Evolutionary conservation across 2,329 filamentous ascomycete genomes (phyloP).

Genomic region (Pestalotiopsis sp.): DNA sequence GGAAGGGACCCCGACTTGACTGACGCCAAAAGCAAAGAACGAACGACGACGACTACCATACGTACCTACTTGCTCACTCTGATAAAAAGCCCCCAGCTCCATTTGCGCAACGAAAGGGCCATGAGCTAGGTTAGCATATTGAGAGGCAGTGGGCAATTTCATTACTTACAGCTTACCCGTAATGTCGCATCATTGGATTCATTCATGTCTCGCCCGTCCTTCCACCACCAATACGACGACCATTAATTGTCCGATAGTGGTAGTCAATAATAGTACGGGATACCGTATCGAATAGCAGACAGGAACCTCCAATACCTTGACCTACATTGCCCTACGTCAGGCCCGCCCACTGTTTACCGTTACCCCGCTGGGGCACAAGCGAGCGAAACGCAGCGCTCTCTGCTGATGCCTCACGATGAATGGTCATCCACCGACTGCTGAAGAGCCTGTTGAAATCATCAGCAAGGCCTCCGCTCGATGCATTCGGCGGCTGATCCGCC

Average conservation of each 20-base stretch:
- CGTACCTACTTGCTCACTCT: too few relatives aligned
- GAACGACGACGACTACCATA: too few relatives aligned
- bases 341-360: not conserved
- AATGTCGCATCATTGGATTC: not conserved
- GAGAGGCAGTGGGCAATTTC: not conserved
- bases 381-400: not conserved
- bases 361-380: conserved; percentile 1
- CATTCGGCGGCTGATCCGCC: not conserved
- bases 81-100: too few relatives aligned
- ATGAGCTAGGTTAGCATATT: too few relatives aligned
- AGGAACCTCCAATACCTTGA: not conserved
- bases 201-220: not conserved
- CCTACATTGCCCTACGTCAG: not conserved
- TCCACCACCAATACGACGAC: not conserved
- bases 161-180: not conserved
- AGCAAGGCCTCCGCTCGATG: not conserved
- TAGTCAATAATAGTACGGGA: not conserved
- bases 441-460: not conserved
- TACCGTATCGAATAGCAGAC: not conserved
- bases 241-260: not conserved
- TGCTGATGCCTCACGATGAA: conserved; percentile 2
- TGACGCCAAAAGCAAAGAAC: too few relatives aligned
- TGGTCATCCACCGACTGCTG: not conserved
- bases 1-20: too few relatives aligned
- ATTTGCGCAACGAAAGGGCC: too few relatives aligned